Base-by-base conservation (phyloP, 495 filamentous ascomycete genomes). In the Geopyxis carbonaria region DNA sequence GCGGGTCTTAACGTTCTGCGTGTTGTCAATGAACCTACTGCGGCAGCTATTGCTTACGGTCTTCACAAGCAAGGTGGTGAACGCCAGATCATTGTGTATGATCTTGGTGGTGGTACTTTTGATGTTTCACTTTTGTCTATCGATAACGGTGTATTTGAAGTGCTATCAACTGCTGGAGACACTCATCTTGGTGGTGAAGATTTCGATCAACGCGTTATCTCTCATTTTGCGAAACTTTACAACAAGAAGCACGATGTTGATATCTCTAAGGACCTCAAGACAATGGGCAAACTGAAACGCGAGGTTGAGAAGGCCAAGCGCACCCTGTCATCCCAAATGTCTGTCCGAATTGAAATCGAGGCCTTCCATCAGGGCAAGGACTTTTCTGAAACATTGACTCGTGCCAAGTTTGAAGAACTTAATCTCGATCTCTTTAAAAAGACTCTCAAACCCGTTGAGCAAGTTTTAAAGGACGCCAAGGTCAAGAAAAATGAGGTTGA, bases 291-390 rank as follows among this genome's bases (percentile, higher is more conserved):
- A 66, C 75, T 99, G 49, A 95, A 95, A 83, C 89, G 91, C 51
- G 91, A 95, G 63, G 89, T 93, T 54, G 89, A 99, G 69, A 95
- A 95, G 75, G 91, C 91, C 64, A 99, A 99, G 80, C 81, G 91
- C 58, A 94, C 86, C 48, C 76, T 99, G 34, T 95, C 91, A 58
- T 91, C 84, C 56, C 85, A 93, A 68, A 94, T 89, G 84, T 89
- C 85, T 46, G 89, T 86, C 50, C 81, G 85, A 55, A 80, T 99
- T 49, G 91, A 99, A 64, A 95, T 99, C 46, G 91, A 99, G 63
- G 76, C 85, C 47, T 92, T 99, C 76, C 78, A 82, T 66, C 75
- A 89, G 46, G 91, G 91, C 64, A 76, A 92, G 53, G 91, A 99
- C 62, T 95, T 99, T 71, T 91, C 81, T 40, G 89, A 94, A 74